Percentiles rank a stretch among this genome's conserved stretches.
These are phyloP conservation scores for Wallacemonas sp. DNA, from an alignment of 208 protist genomes.

Conservation along the genomic window DNA sequence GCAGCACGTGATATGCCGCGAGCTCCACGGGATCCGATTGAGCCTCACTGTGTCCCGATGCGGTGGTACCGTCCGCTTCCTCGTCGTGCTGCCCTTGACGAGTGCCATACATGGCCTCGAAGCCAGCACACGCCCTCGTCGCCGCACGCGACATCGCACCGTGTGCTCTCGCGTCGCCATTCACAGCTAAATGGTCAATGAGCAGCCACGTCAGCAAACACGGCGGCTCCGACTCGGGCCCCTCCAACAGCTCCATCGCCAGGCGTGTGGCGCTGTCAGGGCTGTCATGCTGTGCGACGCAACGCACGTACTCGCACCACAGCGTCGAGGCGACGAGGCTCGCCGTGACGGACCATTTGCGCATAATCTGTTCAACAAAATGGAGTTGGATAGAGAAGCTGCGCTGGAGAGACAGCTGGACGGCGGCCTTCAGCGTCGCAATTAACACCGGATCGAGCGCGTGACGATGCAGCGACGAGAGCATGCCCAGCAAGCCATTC, in stretches of 20 bases:
- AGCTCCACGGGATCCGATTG: slow-evolving; percentile 17
- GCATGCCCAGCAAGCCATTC: slow-evolving; percentile 36
- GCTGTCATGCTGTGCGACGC: slow-evolving; percentile 38
- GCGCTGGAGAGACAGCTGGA: slow-evolving; percentile 59
- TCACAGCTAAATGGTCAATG: slow-evolving; percentile 13
- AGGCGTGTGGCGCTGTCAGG: slow-evolving; percentile 20
- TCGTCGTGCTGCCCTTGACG: background rate
- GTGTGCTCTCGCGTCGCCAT: slow-evolving; percentile 9
- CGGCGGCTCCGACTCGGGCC: slow-evolving; percentile 3
- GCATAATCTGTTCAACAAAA: slow-evolving; percentile 55
- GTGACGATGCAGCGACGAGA: slow-evolving; percentile 28
- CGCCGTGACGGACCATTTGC: slow-evolving; percentile 31
- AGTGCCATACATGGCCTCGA: slow-evolving; percentile 20
- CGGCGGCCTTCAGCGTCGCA: slow-evolving; percentile 32
- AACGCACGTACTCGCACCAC: slow-evolving; percentile 52
- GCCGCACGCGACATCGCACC: background rate
- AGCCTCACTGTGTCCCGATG: background rate
- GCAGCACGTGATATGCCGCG: slow-evolving; percentile 32
- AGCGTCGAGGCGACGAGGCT: slow-evolving; percentile 27
- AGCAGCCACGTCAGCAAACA: slow-evolving; percentile 36
- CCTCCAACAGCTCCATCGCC: slow-evolving; percentile 20
- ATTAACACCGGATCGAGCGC: slow-evolving; percentile 32
- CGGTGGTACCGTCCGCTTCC: background rate
- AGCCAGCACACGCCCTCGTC: slow-evolving; percentile 1
- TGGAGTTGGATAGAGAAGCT: slow-evolving; percentile 37